These are phyloP conservation scores for Diaporthe capsici DNA, from an alignment of 2,329 filamentous ascomycete species.

Conservation along the genomic window DNA sequence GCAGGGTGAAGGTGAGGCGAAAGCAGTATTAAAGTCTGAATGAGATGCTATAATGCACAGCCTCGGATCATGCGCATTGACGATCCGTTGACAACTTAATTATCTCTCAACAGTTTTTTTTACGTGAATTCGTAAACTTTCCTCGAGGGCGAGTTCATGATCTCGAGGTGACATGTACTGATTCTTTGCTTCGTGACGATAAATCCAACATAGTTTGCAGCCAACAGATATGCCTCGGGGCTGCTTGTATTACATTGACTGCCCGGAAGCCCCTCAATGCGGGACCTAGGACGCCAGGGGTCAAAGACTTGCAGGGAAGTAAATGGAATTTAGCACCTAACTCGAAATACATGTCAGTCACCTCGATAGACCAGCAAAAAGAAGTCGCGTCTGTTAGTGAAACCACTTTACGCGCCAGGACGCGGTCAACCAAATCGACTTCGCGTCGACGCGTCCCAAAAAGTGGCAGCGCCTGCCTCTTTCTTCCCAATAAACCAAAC, in stretches of 20 bases:
- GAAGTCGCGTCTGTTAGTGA: constrained; percentile 11
- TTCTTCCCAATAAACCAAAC: constrained; percentile 21
- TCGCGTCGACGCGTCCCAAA: constrained; percentile 37
- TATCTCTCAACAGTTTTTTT: neutral
- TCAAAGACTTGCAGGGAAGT: constrained; percentile 17
- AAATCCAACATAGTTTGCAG: neutral
- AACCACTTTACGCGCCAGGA: constrained; percentile 35
- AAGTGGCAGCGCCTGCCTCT: constrained; percentile 15
- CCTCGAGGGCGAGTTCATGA: too few relatives aligned
- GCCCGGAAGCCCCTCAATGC: neutral
- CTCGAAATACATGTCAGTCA: rapidly evolving
- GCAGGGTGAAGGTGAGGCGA: neutral
- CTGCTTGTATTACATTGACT: neutral
- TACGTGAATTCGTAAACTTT: neutral
- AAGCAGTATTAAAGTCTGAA: constrained; percentile 26
- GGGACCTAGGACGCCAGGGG: neutral
- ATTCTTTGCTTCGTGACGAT: neutral
- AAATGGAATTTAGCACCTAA: neutral
- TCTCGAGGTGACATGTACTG: neutral
- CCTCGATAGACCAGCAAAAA: neutral
- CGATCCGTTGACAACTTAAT: neutral
- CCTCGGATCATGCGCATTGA: neutral
- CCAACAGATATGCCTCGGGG: neutral
- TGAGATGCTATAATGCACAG: constrained; percentile 7
- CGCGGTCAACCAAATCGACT: constrained; percentile 19